Conservation (phyloP, 2,329 filamentous ascomycete genomes). For the Massarina eburnea region DNA sequence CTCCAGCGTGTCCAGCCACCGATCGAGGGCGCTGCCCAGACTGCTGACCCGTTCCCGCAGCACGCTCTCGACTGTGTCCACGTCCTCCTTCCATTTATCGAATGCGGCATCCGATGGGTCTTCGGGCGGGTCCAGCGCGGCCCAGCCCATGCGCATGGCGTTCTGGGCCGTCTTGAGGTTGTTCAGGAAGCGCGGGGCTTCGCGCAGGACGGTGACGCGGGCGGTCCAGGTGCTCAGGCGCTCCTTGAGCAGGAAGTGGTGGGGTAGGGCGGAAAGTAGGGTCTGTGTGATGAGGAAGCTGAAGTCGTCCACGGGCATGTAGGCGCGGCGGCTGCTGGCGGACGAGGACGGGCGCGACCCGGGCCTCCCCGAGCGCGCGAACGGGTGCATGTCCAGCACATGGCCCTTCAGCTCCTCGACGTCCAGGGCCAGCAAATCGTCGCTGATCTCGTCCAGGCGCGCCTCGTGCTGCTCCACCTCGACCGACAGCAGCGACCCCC, state of each 20-base stretch:
- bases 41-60: slow-evolving; percentile 70
- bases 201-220: slow-evolving; percentile 72
- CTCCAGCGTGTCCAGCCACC: slow-evolving; percentile 84
- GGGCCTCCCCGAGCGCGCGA: slow-evolving; percentile 35
- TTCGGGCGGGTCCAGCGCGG: slow-evolving; percentile 53
- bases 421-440: slow-evolving; percentile 68
- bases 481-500: slow-evolving; percentile 69
- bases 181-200: slow-evolving; percentile 68
- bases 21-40: slow-evolving; percentile 74
- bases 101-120: slow-evolving; percentile 38
- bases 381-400: slow-evolving; percentile 76
- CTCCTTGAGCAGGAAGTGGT: slow-evolving; percentile 70
- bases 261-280: slow-evolving; percentile 83
- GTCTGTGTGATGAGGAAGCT: slow-evolving; percentile 89
- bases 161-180: slow-evolving; percentile 66
- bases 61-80: slow-evolving; percentile 59
- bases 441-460: slow-evolving; percentile 72
- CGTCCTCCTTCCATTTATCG: slow-evolving; percentile 39
- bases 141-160: slow-evolving; percentile 68
- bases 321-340: slow-evolving; percentile 43
- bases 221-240: slow-evolving; percentile 78
- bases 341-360: slow-evolving; percentile 46
- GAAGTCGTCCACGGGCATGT: slow-evolving; percentile 81
- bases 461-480: slow-evolving; percentile 69
- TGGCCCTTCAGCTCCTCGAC: slow-evolving; percentile 88